Percentiles rank a stretch among this genome's conserved stretches.
Evolutionary conservation across 805 yeast species (phyloP).

Genomic region (Debaryomyces castellii): DNA sequence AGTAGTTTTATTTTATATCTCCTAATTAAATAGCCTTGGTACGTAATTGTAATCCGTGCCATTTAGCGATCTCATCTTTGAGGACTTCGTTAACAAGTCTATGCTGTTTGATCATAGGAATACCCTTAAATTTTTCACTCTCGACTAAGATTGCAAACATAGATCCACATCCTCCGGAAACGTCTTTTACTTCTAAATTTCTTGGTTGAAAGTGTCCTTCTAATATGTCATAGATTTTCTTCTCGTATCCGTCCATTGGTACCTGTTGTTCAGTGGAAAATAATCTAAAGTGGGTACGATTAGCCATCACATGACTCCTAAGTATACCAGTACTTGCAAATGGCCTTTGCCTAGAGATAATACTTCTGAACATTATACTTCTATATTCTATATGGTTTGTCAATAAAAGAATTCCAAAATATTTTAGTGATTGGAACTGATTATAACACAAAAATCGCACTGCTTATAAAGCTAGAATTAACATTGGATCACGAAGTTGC

Average conservation of each 20-base stretch:
- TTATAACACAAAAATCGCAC: neutral
- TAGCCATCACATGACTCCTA: neutral
- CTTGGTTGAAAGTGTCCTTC: constrained; percentile 58
- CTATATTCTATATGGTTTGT: too few relatives aligned
- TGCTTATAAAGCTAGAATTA: neutral
- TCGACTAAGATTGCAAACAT: constrained; percentile 89
- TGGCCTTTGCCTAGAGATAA: neutral
- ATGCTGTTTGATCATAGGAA: constrained; percentile 88
- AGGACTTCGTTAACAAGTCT: constrained; percentile 79
- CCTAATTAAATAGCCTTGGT: constrained; percentile 51
- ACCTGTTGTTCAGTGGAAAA: constrained; percentile 5
- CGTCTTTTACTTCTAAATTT: constrained; percentile 68
- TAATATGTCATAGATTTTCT: constrained; percentile 57
- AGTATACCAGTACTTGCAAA: neutral
- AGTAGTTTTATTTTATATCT: neutral
- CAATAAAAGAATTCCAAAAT: neutral
- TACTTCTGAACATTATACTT: neutral
- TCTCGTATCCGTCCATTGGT: constrained; percentile 60
- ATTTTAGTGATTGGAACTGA: neutral
- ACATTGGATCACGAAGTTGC: neutral
- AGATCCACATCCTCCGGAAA: constrained; percentile 95
- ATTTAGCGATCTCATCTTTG: constrained; percentile 79
- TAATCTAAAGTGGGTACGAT: neutral
- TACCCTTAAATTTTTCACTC: constrained; percentile 71
- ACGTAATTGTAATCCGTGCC: constrained; percentile 93